Evolutionary conservation across 345 rosid species (phyloP).

Genomic region (Bruguiera parviflora): DNA sequence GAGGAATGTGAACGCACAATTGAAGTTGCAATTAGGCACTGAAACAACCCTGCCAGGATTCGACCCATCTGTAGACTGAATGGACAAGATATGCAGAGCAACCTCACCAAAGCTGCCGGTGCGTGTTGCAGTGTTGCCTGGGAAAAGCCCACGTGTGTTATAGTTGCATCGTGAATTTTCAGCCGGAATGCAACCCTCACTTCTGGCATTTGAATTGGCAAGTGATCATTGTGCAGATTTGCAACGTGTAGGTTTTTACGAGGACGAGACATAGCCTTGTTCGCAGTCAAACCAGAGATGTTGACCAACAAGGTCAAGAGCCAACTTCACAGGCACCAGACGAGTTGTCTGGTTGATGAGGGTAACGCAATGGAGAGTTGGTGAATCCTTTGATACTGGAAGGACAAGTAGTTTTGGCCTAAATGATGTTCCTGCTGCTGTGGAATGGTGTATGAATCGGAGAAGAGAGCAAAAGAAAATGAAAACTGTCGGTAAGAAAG

Average conservation of each 20-base stretch:
- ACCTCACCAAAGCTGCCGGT: neutral
- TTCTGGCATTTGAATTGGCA: neutral
- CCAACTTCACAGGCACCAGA: neutral
- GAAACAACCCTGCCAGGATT: neutral
- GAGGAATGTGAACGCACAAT: neutral
- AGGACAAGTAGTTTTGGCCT: conserved; percentile 1
- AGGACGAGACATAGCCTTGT: neutral
- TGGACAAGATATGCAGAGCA: neutral
- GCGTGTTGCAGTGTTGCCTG: neutral
- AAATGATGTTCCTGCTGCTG: neutral
- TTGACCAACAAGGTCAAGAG: neutral
- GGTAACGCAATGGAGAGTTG: neutral
- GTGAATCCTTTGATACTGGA: neutral
- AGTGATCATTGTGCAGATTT: neutral
- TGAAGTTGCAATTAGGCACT: neutral
- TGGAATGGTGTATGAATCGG: neutral
- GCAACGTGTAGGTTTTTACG: neutral
- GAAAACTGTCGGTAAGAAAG: too few relatives aligned
- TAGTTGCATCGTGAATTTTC: neutral
- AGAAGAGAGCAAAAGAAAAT: neutral
- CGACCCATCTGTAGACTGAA: neutral
- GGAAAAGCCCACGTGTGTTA: neutral
- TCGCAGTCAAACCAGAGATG: neutral
- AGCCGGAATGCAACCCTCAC: neutral
- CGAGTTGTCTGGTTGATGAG: neutral